Base-by-base conservation (phyloP, 2,329 filamentous ascomycete species). In the Sordariomycetes sp. region DNA sequence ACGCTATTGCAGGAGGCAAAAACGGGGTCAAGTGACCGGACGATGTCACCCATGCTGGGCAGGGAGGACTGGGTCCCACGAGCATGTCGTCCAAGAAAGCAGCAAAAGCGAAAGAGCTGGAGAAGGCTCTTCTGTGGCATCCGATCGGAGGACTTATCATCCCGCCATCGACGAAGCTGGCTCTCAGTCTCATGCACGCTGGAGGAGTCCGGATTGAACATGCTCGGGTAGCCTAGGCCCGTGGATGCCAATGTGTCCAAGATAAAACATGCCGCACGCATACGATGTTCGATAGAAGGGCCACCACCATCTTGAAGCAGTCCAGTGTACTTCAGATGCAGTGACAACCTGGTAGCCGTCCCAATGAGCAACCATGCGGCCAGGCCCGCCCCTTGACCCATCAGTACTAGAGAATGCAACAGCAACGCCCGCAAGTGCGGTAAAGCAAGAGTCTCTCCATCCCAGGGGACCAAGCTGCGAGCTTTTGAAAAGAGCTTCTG, bases 331-430 rank as follows among this genome's bases (percentile, higher is more conserved):
- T 39, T 44, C 16, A 48, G 37, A 16, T 59, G 54, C 5, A 63
- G 46, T 9, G 64, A 59, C 5, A 59, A 41, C 5, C 41, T 68
- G 45, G 75, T 69, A 12, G 79, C 80, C 39, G 71, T 64, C 1
- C 79, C 80, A 14, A 82, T 62, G 2, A 82, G 53, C 4, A 82
- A 49, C 68, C 81, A 84, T 2, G 82, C 79, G 3, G 70, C 56
- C 11, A 63, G 63, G 21, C 65, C 63, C n/a, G 72, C 64, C 14
- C 68, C 64, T 32, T 68, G 67, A 0, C 70, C 72, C n/a, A 86
- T 55, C 27, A 80, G 75, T 16, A 82, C 58, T 3, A 86, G 55
- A 3, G 75, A 66, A 3, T 86, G 61, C 0, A 81, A 60, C 2
- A 80, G 50, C 5, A 79, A 43, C 4, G 54, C 48, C 28, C 42